Evolutionary conservation across 345 rosid genomes (phyloP).

Genomic region (Syzygium jambos): DNA sequence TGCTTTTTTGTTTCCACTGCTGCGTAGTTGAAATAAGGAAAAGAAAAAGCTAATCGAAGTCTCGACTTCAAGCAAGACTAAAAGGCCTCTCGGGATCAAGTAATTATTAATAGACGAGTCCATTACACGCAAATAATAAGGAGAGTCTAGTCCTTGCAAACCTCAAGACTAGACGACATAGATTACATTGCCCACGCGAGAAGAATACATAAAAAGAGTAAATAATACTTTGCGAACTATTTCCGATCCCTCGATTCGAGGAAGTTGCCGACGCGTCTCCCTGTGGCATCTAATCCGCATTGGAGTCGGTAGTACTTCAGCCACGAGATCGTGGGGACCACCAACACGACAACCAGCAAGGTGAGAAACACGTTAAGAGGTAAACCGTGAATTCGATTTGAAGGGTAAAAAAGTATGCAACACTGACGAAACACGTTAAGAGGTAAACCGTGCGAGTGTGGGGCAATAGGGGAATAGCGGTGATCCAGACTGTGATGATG

Average conservation of each 20-base stretch:
- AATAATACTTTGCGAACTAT: not conserved
- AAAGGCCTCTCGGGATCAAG: not conserved
- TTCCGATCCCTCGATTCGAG: not conserved
- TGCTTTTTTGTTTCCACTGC: not conserved
- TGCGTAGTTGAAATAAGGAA: not conserved
- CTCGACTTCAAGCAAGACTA: not conserved
- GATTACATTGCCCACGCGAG: not conserved
- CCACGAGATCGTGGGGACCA: not conserved
- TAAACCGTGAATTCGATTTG: rapidly evolving
- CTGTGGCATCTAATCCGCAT: not conserved
- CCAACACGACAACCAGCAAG: not conserved
- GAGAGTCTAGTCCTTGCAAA: not conserved
- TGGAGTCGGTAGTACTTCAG: not conserved
- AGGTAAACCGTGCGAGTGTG: not conserved
- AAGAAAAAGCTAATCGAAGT: not conserved
- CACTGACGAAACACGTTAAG: not conserved
- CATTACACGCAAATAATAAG: not conserved
- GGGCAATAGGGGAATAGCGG: not conserved
- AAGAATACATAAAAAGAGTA: not conserved
- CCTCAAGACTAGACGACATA: not conserved
- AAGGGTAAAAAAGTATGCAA: not conserved
- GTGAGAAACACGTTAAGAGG: no score
- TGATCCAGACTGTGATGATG: not conserved
- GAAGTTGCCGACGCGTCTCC: not conserved
- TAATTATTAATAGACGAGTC: not conserved